These are phyloP conservation scores for Saccharomycopsis vini DNA, from an alignment of 805 yeast species.

Conservation along the genomic window DNA sequence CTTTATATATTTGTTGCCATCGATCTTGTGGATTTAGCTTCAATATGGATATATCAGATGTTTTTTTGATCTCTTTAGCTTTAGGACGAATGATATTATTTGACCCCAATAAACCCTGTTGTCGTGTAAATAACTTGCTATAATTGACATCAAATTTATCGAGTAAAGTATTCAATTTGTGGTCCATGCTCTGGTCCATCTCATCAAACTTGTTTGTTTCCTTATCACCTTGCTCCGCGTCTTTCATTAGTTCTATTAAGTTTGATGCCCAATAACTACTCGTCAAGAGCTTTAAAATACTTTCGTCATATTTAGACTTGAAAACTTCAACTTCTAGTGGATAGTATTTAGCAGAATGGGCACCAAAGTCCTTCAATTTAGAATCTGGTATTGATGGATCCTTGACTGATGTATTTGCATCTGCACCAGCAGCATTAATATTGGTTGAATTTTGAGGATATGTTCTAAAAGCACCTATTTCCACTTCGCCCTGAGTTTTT, in stretches of 20 bases:
- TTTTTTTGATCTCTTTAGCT: no score
- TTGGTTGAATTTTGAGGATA: slow-evolving; percentile 31
- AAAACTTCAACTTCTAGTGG: slow-evolving; percentile 54
- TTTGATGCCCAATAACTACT: slow-evolving; percentile 39
- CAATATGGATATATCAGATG: no score
- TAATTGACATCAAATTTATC: slow-evolving; percentile 1
- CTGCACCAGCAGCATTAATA: slow-evolving; percentile 2
- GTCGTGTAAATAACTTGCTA: no score
- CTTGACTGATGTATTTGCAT: slow-evolving; percentile 14
- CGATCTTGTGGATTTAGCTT: no score
- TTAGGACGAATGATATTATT: no score
- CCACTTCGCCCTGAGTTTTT: slow-evolving; percentile 51
- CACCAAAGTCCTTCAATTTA: slow-evolving; percentile 59
- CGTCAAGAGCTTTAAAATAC: slow-evolving; percentile 36
- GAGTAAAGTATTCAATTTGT: background rate
- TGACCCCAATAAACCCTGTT: no score
- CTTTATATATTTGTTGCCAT: no score
- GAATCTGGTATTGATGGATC: slow-evolving; percentile 34
- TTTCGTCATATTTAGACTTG: slow-evolving; percentile 41
- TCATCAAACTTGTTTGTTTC: slow-evolving; percentile 8
- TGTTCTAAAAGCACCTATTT: slow-evolving; percentile 85
- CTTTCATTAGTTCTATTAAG: slow-evolving; percentile 21
- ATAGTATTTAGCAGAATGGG: slow-evolving; percentile 62
- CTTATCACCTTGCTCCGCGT: slow-evolving; percentile 12
- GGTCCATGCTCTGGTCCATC: slow-evolving; percentile 1